Conservation (phyloP, 1,139 yeast genomes). For the Diutina mesorugosa region DNA sequence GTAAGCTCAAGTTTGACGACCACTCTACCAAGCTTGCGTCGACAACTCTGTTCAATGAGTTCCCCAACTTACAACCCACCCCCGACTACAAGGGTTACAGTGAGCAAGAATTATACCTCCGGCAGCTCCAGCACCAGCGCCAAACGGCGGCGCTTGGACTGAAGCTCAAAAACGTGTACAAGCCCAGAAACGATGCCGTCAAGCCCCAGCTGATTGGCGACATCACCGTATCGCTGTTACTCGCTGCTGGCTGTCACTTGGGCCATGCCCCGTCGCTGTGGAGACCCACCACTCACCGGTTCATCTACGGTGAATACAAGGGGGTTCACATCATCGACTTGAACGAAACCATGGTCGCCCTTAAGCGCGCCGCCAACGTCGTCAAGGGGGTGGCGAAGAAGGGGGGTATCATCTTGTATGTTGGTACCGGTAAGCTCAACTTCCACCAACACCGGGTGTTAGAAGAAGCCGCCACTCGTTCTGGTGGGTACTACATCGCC, state of each 20-base stretch:
- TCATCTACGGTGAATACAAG: constrained; percentile 74
- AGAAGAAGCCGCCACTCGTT: constrained; percentile 67
- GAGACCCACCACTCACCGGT: constrained; percentile 83
- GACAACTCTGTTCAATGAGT: constrained; percentile 10
- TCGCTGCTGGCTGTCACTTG: constrained; percentile 91
- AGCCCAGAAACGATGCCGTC: constrained; percentile 54
- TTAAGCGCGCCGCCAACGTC: constrained; percentile 72
- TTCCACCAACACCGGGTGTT: constrained; percentile 55
- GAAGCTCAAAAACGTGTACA: constrained; percentile 44
- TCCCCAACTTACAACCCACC: constrained; percentile 29
- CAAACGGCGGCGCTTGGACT: constrained; percentile 52
- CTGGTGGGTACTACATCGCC: constrained; percentile 70
- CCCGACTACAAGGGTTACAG: constrained; percentile 44
- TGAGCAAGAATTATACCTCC: constrained; percentile 59
- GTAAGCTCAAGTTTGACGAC: background rate
- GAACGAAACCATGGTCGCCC: constrained; percentile 63
- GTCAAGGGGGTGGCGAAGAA: constrained; percentile 68
- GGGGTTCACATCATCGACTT: constrained; percentile 84
- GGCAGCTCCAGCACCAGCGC: constrained; percentile 46
- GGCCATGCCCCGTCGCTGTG: constrained; percentile 78
- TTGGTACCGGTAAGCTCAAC: constrained; percentile 67
- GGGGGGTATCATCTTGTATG: constrained; percentile 76
- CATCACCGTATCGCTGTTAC: constrained; percentile 49
- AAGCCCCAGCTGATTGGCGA: constrained; percentile 46
- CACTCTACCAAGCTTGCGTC: background rate